Evolutionary conservation across 2,329 filamentous ascomycete species (phyloP).

Genomic region (Aspergillus novoparasiticus): DNA sequence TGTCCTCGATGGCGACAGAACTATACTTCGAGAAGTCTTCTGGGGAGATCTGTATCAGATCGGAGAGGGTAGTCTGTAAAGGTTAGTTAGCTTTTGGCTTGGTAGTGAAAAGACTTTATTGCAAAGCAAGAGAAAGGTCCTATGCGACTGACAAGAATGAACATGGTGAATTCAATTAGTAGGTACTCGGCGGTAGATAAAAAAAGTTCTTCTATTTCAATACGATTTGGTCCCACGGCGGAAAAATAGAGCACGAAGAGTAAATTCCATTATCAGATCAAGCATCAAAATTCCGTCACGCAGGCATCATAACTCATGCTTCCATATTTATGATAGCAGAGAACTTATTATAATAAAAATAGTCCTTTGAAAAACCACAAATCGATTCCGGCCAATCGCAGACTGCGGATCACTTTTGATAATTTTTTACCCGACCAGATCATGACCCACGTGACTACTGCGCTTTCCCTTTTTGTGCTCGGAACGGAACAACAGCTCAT

Average conservation of each 20-base stretch:
- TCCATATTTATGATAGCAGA: constrained; percentile 3
- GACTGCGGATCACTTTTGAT: constrained; percentile 17
- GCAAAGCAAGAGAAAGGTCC: constrained; percentile 20
- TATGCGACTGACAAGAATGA: constrained; percentile 50
- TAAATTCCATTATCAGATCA: constrained; percentile 22
- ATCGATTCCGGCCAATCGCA: constrained; percentile 24
- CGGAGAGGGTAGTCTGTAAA: constrained; percentile 81
- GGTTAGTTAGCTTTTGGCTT: constrained; percentile 14
- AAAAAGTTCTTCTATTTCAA: constrained; percentile 15
- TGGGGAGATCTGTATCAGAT: constrained; percentile 90
- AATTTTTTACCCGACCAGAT: constrained; percentile 17
- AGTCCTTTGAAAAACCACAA: constrained; percentile 2
- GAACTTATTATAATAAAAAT: constrained; percentile 6
- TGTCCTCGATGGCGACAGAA: constrained; percentile 85
- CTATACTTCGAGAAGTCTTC: constrained; percentile 83
- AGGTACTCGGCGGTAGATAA: constrained; percentile 3
- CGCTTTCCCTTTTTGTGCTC: constrained; percentile 12
- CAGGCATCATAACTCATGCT: constrained; percentile 2
- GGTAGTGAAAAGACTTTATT: neutral
- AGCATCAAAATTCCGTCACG: neutral
- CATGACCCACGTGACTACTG: constrained; percentile 15
- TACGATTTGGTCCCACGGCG: constrained; percentile 9
- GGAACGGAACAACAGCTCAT: constrained; percentile 27
- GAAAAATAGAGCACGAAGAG: constrained; percentile 4
- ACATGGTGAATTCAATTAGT: constrained; percentile 40